Percentiles rank a stretch among this genome's conserved stretches.
Evolutionary conservation across 164 flowering plant genomes (phyloP).

Genomic region (Protea cynaroides): DNA sequence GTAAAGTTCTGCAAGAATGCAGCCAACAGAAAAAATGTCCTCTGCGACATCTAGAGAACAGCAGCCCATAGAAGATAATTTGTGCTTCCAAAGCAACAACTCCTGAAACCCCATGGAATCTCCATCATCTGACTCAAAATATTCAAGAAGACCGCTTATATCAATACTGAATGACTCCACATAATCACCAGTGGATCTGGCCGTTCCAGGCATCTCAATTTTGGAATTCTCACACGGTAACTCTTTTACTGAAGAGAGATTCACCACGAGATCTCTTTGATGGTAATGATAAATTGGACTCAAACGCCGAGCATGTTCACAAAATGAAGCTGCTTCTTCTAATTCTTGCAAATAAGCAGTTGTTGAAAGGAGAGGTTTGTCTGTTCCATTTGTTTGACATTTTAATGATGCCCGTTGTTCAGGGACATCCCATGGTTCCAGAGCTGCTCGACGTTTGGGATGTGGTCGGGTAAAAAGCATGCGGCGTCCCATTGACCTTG

Average conservation of each 20-base stretch:
- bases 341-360: constrained; percentile 43
- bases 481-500: constrained; percentile 74
- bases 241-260: constrained; percentile 14
- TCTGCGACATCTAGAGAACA: constrained; percentile 38
- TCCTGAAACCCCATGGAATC: constrained; percentile 63
- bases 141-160: constrained; percentile 52
- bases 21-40: constrained; percentile 89
- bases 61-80: constrained; percentile 21
- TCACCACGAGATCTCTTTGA: constrained; percentile 14
- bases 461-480: constrained; percentile 88
- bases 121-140: constrained; percentile 53
- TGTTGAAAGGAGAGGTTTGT: constrained; percentile 27
- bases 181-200: constrained; percentile 13
- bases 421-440: constrained; percentile 4
- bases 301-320: constrained; percentile 61
- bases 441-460: constrained; percentile 45
- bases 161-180: constrained; percentile 28
- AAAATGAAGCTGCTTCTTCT: constrained; percentile 67
- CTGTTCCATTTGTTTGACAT: constrained; percentile 10
- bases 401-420: constrained; percentile 11
- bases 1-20: constrained; percentile 83
- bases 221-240: constrained; percentile 9
- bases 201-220: constrained; percentile 7
- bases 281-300: constrained; percentile 44
- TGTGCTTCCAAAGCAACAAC: constrained; percentile 67